A percentile compares a stretch with the other conserved stretches of the same genome.
Evolutionary conservation across 805 yeast species (phyloP).

Genomic region (Pichia heedii): DNA sequence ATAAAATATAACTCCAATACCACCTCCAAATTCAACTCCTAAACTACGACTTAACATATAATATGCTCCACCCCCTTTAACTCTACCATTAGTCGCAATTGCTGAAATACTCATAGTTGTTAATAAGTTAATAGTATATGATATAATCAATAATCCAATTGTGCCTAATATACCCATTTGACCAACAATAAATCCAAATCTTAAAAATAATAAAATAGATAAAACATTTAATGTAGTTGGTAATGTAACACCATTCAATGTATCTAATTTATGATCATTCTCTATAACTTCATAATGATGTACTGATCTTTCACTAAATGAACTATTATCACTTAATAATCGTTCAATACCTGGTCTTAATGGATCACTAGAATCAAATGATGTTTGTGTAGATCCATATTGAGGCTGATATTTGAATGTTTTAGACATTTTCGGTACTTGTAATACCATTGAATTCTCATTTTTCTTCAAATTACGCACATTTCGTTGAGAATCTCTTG

Average conservation of each 20-base stretch:
- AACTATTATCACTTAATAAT: background rate
- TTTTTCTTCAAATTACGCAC: background rate
- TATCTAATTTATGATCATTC: conserved; percentile 51
- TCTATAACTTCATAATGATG: too few relatives aligned
- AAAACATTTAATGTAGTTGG: conserved; percentile 91
- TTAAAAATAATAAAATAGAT: conserved; percentile 86
- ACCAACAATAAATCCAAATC: conserved; percentile 93
- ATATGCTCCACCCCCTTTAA: conserved; percentile 97
- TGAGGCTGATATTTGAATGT: background rate
- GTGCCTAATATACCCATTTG: conserved; percentile 88
- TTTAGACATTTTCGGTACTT: background rate
- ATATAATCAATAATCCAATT: conserved; percentile 51
- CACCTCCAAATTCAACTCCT: conserved; percentile 98
- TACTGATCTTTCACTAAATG: too few relatives aligned
- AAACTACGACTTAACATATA: conserved; percentile 92
- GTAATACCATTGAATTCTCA: too few relatives aligned
- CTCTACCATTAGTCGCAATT: conserved; percentile 95
- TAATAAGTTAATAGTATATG: conserved; percentile 72
- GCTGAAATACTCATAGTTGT: conserved; percentile 91
- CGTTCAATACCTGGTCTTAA: background rate
- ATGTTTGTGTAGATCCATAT: background rate
- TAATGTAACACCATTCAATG: conserved; percentile 82
- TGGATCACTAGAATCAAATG: background rate
- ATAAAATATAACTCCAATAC: conserved; percentile 90
- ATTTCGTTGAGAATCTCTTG: background rate